Evolutionary conservation across 2,329 filamentous ascomycete species (phyloP).

Genomic region (Aaosphaeria arxii): DNA sequence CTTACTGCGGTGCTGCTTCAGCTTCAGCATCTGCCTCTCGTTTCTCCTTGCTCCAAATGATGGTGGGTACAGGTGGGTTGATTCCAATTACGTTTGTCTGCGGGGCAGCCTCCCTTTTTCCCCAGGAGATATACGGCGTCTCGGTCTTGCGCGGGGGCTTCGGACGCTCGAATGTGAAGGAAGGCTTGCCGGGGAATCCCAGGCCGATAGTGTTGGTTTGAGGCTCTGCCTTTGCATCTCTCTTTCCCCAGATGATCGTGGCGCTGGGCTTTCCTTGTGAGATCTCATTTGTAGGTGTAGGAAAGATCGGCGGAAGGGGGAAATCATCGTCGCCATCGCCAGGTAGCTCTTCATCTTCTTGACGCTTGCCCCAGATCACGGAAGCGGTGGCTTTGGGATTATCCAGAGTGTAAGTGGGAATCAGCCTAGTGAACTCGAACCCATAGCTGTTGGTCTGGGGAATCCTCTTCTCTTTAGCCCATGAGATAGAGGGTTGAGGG

Average conservation of each 20-base stretch:
- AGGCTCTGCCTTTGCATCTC: not conserved
- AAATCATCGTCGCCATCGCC: not conserved
- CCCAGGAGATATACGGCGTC: slow-evolving; percentile 1
- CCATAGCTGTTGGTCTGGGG: slow-evolving; percentile 1
- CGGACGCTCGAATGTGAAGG: not conserved
- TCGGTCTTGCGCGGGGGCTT: not conserved
- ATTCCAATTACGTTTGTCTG: slow-evolving; percentile 2
- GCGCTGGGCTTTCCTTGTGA: slow-evolving; percentile 2
- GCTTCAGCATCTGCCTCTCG: slow-evolving; percentile 1
- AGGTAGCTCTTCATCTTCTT: slow-evolving; percentile 3
- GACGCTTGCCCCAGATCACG: slow-evolving; percentile 5
- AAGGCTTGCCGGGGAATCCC: not conserved
- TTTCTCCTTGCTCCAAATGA: slow-evolving; percentile 8
- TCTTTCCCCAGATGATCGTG: slow-evolving; percentile 10
- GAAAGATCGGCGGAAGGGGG: not conserved
- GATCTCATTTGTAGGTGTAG: slow-evolving; percentile 4
- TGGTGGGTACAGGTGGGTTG: slow-evolving; percentile 3
- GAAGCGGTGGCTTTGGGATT: not conserved
- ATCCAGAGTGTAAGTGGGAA: not conserved
- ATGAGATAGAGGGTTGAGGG: slow-evolving; percentile 8
- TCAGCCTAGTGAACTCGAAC: not conserved
- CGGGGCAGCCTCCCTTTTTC: not conserved
- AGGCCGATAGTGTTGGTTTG: not conserved
- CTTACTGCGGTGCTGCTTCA: not conserved
- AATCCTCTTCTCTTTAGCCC: slow-evolving; percentile 10